These are phyloP conservation scores for Simplicillium sp. DNA, from an alignment of 2,329 filamentous ascomycete genomes.

Conservation along the genomic window DNA sequence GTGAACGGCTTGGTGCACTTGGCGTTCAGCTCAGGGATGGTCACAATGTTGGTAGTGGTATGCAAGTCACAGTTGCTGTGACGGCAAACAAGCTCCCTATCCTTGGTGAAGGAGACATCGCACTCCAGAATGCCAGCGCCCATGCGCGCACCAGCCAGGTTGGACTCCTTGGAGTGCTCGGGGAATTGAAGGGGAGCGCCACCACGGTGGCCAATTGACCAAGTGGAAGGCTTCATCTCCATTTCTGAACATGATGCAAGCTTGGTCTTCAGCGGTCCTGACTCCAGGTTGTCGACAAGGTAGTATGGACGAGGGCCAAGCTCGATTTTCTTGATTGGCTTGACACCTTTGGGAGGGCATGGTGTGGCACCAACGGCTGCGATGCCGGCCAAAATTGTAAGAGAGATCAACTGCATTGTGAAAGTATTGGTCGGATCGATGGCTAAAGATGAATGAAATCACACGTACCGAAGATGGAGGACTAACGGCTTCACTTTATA, in stretches of 20 bases:
- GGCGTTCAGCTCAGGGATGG: constrained; percentile 48
- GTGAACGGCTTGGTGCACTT: constrained; percentile 55
- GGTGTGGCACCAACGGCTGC: constrained; percentile 18
- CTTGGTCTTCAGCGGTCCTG: constrained; percentile 47
- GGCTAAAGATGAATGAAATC: neutral
- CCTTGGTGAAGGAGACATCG: constrained; percentile 57
- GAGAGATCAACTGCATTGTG: constrained; percentile 20
- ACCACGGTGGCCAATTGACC: constrained; percentile 54
- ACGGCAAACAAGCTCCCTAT: constrained; percentile 57
- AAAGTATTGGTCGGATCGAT: neutral
- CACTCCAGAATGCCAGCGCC: constrained; percentile 59
- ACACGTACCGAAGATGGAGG: neutral
- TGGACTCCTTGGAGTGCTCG: constrained; percentile 51
- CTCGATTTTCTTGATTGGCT: constrained; percentile 39
- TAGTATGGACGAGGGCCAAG: constrained; percentile 56
- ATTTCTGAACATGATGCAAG: constrained; percentile 49
- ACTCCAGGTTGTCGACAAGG: constrained; percentile 53
- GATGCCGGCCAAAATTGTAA: constrained; percentile 18
- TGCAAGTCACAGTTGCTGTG: constrained; percentile 60
- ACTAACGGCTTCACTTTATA: too few species aligned
- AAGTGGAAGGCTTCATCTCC: constrained; percentile 39
- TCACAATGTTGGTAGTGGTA: constrained; percentile 59
- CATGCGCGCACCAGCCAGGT: constrained; percentile 55
- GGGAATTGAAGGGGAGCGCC: constrained; percentile 53
- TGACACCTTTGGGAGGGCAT: constrained; percentile 11